Evolutionary conservation across 495 filamentous ascomycete species (phyloP).

Genomic region (Venustampulla echinocandica): DNA sequence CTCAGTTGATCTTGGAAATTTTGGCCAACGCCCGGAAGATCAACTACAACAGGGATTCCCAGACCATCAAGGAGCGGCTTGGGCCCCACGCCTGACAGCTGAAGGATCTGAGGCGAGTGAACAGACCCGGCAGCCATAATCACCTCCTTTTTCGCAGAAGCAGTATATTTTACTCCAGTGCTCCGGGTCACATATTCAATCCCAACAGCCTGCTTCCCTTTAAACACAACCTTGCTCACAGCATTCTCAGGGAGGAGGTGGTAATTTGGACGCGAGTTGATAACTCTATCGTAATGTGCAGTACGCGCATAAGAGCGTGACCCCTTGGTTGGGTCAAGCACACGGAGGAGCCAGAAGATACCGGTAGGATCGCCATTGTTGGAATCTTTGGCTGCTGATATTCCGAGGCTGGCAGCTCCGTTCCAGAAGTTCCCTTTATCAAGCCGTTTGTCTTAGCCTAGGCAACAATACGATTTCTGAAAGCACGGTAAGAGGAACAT

Average conservation of each 20-base stretch:
- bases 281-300: conserved; percentile 27
- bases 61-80: conserved; percentile 35
- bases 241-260: conserved; percentile 39
- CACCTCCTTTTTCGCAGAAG: conserved; percentile 47
- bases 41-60: conserved; percentile 41
- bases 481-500: too few relatives aligned
- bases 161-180: conserved; percentile 35
- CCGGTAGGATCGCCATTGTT: conserved; percentile 2
- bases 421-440: conserved; percentile 4
- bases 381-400: neutral
- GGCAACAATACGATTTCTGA: too few relatives aligned
- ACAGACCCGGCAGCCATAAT: conserved; percentile 53
- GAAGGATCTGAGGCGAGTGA: conserved; percentile 55
- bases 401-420: neutral
- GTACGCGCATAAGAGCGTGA: conserved; percentile 32
- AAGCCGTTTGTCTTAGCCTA: too few relatives aligned
- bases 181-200: conserved; percentile 3
- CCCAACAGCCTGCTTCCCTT: neutral
- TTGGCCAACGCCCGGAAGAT: conserved; percentile 52
- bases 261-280: conserved; percentile 25
- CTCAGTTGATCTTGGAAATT: conserved; percentile 52
- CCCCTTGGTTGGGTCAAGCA: conserved; percentile 32
- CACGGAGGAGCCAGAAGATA: neutral
- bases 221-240: conserved; percentile 36
- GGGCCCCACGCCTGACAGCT: conserved; percentile 55